phyloP scores from a whole-genome alignment of 768 basidiomycete species.

The Plicaturopsis crispa region DNA sequence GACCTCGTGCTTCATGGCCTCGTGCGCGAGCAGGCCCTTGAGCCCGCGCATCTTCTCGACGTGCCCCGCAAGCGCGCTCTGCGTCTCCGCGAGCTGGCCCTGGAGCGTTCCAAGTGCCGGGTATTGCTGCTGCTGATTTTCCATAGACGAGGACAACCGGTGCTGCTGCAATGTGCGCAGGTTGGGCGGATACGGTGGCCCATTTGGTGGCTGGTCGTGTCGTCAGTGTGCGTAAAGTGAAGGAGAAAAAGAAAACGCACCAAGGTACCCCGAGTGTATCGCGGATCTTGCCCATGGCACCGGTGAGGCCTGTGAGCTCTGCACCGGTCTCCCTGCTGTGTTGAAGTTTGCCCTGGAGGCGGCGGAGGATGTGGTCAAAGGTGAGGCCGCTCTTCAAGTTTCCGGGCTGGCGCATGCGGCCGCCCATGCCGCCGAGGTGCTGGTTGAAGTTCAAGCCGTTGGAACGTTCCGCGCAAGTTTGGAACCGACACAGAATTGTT shows the following conservation, averaged over 20 bases:
- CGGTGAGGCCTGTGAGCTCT: conserved; percentile 71
- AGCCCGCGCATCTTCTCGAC: too few species aligned
- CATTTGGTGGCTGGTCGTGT: conserved; percentile 43
- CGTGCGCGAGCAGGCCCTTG: too few species aligned
- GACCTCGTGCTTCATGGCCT: too few species aligned
- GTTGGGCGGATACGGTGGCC: conserved; percentile 54
- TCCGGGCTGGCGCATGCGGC: conserved; percentile 61
- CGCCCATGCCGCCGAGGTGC: conserved; percentile 77
- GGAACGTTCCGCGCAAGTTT: too few species aligned
- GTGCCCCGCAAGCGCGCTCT: conserved; percentile 65
- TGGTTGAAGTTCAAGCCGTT: too few species aligned
- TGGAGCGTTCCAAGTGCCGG: conserved; percentile 74
- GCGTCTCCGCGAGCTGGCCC: conserved; percentile 77
- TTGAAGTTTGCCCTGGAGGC: conserved; percentile 88
- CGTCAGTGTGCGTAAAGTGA: conserved; percentile 5
- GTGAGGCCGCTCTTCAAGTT: conserved; percentile 85
- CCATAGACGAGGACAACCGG: too few species aligned
- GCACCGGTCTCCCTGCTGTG: conserved; percentile 91
- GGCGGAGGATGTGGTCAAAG: conserved; percentile 86
- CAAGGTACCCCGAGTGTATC: conserved; percentile 82
- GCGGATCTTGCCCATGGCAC: conserved; percentile 84
- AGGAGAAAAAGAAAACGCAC: conserved; percentile 34
- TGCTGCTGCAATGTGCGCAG: conserved; percentile 65
- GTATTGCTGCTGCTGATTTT: too few species aligned
- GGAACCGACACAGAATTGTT: too few species aligned